These are phyloP conservation scores for Boletus reticuloceps DNA, from an alignment of 768 basidiomycete genomes.

Conservation along the genomic window DNA sequence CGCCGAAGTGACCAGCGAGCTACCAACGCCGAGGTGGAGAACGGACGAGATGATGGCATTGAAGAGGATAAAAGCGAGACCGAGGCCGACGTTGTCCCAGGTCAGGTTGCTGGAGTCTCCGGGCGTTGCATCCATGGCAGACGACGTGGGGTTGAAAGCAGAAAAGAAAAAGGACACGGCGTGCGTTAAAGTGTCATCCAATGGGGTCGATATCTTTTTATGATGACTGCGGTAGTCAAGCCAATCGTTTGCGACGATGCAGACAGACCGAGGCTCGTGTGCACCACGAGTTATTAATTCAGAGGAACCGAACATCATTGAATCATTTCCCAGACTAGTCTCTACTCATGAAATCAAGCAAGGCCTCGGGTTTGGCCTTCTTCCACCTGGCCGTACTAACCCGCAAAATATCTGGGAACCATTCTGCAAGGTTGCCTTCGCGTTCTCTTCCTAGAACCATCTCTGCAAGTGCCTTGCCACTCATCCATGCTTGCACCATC, in stretches of 20 bases:
- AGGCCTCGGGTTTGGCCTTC: constrained; percentile 51
- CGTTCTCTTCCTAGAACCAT: constrained; percentile 50
- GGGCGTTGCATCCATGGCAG: constrained; percentile 32
- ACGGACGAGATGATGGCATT: constrained; percentile 62
- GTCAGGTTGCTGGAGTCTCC: constrained; percentile 36
- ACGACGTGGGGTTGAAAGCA: neutral
- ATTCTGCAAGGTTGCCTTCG: constrained; percentile 30
- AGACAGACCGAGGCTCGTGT: neutral
- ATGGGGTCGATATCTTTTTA: neutral
- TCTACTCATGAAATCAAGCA: constrained; percentile 11
- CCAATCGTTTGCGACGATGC: neutral
- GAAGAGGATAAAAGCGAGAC: constrained; percentile 71
- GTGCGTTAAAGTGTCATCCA: neutral
- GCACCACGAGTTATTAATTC: too few relatives aligned
- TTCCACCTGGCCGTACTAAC: constrained; percentile 50
- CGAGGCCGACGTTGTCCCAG: constrained; percentile 77
- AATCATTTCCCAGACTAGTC: neutral
- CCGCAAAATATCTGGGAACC: constrained; percentile 51
- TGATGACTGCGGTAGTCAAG: neutral
- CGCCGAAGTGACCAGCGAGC: constrained; percentile 66
- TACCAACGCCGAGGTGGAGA: constrained; percentile 67
- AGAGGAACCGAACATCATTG: too few relatives aligned
- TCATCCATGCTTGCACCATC: constrained; percentile 70
- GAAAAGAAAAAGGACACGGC: neutral
- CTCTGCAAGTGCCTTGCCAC: constrained; percentile 55